These are phyloP conservation scores for Neurospora sp. DNA, from an alignment of 495 filamentous ascomycete species.

Conservation along the genomic window DNA sequence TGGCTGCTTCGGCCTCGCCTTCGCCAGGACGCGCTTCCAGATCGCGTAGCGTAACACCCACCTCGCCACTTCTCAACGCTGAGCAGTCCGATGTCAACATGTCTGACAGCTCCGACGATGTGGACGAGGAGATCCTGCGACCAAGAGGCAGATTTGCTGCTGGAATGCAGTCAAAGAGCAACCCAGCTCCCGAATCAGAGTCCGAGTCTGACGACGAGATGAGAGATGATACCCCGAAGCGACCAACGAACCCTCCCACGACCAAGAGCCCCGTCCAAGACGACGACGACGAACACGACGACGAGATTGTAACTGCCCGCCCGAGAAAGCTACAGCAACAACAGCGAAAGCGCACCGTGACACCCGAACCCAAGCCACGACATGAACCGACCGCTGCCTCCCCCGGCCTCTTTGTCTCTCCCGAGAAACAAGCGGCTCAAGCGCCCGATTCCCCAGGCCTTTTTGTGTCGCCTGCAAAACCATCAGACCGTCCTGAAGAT, in stretches of 20 bases:
- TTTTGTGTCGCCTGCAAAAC: conserved; percentile 34
- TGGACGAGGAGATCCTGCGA: conserved; percentile 34
- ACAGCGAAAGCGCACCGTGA: conserved; percentile 22
- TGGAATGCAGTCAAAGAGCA: conserved; percentile 44
- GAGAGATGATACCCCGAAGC: conserved; percentile 16
- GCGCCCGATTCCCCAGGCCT: conserved; percentile 19
- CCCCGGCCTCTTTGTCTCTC: conserved; percentile 31
- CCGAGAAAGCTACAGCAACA: conserved; percentile 25
- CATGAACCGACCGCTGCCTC: conserved; percentile 13
- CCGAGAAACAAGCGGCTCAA: conserved; percentile 9
- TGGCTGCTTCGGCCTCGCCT: conserved; percentile 32
- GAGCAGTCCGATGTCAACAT: conserved; percentile 1
- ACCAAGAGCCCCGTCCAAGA: conserved; percentile 11
- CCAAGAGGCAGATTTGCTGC: conserved; percentile 65
- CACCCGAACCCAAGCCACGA: conserved; percentile 16
- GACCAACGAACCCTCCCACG: conserved; percentile 5
- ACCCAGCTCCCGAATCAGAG: conserved; percentile 6
- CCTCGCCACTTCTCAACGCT: conserved; percentile 1
- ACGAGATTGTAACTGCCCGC: conserved; percentile 16
- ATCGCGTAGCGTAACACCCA: conserved; percentile 12
- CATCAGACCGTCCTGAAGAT: conserved; percentile 6
- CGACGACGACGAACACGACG: conserved; percentile 16
- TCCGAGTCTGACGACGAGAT: conserved; percentile 7
- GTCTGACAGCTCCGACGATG: conserved; percentile 17
- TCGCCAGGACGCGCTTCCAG: conserved; percentile 17